Evolutionary conservation across 345 rosid species (phyloP).

Genomic region (Pistacia vera): DNA sequence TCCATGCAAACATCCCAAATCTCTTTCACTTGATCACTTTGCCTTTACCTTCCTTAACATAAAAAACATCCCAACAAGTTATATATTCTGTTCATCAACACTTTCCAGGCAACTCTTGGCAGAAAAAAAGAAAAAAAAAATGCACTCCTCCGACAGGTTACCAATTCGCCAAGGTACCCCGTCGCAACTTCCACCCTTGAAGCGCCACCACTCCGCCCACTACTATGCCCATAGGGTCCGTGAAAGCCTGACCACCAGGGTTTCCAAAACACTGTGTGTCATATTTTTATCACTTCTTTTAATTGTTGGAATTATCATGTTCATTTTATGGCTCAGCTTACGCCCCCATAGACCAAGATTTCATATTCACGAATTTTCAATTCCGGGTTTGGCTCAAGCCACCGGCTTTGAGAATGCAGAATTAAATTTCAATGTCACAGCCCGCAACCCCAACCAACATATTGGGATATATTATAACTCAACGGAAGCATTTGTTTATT

Average conservation of each 20-base stretch:
- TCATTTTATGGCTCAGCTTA: slow-evolving; percentile 78
- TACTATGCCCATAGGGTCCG: slow-evolving; percentile 59
- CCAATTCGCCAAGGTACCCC: slow-evolving; percentile 23
- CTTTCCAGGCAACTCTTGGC: slow-evolving; percentile 1
- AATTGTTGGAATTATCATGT: slow-evolving; percentile 43
- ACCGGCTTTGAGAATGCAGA: slow-evolving; percentile 55
- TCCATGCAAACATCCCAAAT: slow-evolving; percentile 22
- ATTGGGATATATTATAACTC: slow-evolving; percentile 62
- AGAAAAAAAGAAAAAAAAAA: no score
- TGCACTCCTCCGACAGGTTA: slow-evolving; percentile 26
- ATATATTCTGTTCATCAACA: slow-evolving; percentile 13
- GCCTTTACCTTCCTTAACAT: slow-evolving; percentile 23
- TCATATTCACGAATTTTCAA: slow-evolving; percentile 42
- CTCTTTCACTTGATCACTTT: slow-evolving; percentile 27
- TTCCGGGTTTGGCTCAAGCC: slow-evolving; percentile 51
- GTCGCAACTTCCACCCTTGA: slow-evolving; percentile 20
- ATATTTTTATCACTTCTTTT: slow-evolving; percentile 55
- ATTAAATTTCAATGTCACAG: slow-evolving; percentile 61
- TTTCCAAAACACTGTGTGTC: slow-evolving; percentile 61
- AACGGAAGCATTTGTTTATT: slow-evolving; percentile 56
- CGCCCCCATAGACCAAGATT: slow-evolving; percentile 91
- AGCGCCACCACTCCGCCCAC: slow-evolving; percentile 40
- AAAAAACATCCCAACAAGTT: slow-evolving; percentile 14
- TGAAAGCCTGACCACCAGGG: slow-evolving; percentile 64
- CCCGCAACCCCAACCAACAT: slow-evolving; percentile 71